Base-by-base conservation (phyloP, 345 rosid genomes). In the Ceriops tagal region DNA sequence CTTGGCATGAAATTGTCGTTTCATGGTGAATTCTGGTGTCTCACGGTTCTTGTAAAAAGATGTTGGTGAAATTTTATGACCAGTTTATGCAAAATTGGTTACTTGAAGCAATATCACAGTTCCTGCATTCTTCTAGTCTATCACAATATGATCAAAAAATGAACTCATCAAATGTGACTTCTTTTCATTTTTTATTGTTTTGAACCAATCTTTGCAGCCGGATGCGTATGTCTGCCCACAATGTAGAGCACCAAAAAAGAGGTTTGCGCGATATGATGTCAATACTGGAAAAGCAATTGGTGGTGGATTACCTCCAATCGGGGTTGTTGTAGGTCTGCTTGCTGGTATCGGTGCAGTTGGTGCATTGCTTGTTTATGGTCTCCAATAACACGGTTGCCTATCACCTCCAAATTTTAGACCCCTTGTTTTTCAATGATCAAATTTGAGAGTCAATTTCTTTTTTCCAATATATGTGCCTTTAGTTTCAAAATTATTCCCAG, bases 231-330 rank as follows among this genome's bases (percentile, higher is more conserved):
- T 4, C 27, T 93, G 98, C 80, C 98, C 98, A 13, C 98, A 91
- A 73, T 93, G 98, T 71, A 75, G 24, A 72, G 98, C 98, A 34
- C 97, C 97, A 0, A 93, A 89, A 78, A 93, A 93, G 87, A 85
- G 98, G 80, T 93, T 93, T 75, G 93, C 96, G 0, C 53, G 58
- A 60, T 93, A 93, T 49, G 97, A 93, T 24, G 93, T 87, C 69
- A 88, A 86, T 74, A 89, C 96, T 3, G 98, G 98, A 39, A 93
- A 77, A 71, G 87, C 97, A 49, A 83, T 91, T 5, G 98, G 97
- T 11, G 96, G 97, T 19, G 98, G 92, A n/a, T 67, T 91, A 83
- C 98, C 98, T 28, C 98, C 98, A 0, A 74, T 89, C 15, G 97
- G 97, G 34, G 98, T 93, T 62, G 80, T 93, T 57, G 68, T 91